These are phyloP conservation scores for Silene conica DNA, from an alignment of 148 eudicot genomes.

Conservation along the genomic window DNA sequence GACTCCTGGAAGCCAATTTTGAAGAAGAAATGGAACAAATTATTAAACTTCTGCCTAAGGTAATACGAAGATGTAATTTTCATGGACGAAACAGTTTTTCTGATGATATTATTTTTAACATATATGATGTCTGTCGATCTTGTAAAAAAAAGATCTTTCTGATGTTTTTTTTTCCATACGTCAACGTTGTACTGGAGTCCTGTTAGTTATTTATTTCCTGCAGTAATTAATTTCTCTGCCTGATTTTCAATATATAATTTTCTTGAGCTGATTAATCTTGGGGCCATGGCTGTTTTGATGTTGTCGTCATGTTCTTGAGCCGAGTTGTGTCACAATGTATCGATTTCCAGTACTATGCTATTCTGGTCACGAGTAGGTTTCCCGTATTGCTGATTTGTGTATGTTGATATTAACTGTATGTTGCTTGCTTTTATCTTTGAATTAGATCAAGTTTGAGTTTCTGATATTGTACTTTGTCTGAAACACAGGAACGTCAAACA, in stretches of 20 bases:
- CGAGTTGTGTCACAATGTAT: neutral
- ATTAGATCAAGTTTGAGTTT: conserved; percentile 2
- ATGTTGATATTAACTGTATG: neutral
- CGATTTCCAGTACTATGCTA: neutral
- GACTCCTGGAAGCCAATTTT: conserved; percentile 90
- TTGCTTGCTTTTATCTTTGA: neutral
- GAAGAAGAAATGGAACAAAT: conserved; percentile 95
- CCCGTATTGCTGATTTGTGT: neutral
- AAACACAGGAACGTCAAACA: conserved; percentile 74
- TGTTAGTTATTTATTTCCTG: neutral
- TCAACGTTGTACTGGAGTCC: neutral
- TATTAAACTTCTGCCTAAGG: conserved; percentile 84
- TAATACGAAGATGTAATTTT: neutral
- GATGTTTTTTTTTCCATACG: too few relatives aligned
- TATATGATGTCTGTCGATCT: too few relatives aligned
- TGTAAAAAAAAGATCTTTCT: too few relatives aligned
- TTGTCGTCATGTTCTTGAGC: neutral
- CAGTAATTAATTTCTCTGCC: neutral
- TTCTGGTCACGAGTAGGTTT: neutral
- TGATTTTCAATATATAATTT: neutral
- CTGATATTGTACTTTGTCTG: conserved; percentile 14
- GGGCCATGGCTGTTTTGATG: neutral
- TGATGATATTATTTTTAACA: neutral
- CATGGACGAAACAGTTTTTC: neutral
- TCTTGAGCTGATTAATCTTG: neutral